Evolutionary conservation across 2,329 filamentous ascomycete species (phyloP).

Genomic region (Alternaria viburni): DNA sequence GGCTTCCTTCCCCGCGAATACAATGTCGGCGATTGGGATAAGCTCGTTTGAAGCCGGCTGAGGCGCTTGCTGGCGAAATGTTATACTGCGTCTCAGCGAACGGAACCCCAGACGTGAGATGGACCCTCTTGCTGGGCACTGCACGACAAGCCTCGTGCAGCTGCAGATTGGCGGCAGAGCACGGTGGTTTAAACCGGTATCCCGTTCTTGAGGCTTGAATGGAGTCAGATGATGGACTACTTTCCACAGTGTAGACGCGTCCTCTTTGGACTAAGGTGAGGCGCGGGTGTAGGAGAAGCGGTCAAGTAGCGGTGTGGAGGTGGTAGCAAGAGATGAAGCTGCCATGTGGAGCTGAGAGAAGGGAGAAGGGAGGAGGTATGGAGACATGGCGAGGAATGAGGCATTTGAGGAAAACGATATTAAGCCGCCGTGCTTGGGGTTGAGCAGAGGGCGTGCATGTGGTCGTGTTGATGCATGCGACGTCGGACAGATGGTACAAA

Average conservation of each 20-base stretch:
- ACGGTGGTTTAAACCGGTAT: conserved; percentile 25
- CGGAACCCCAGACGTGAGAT: conserved; percentile 20
- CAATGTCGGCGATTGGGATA: conserved; percentile 18
- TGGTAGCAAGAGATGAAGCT: not conserved
- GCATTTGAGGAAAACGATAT: not conserved
- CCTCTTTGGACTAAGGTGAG: conserved; percentile 4
- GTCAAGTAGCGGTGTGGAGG: conserved; percentile 27
- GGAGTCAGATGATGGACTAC: conserved; percentile 39
- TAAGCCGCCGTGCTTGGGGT: not conserved
- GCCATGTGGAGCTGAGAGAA: conserved; percentile 3
- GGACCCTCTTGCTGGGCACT: conserved; percentile 21
- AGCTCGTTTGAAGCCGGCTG: conserved; percentile 38
- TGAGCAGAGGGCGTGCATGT: conserved; percentile 16
- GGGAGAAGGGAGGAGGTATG: not conserved
- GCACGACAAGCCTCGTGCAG: conserved; percentile 12
- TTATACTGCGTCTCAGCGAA: conserved; percentile 24
- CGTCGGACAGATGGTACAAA: conserved; percentile 9
- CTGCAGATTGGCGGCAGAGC: conserved; percentile 4
- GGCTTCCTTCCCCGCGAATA: conserved; percentile 33
- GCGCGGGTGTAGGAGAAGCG: conserved; percentile 26
- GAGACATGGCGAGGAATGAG: not conserved
- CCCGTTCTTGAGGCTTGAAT: conserved; percentile 17
- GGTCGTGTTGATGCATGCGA: conserved; percentile 13
- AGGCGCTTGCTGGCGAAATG: conserved; percentile 37
- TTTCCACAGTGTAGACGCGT: conserved; percentile 17